Evolutionary conservation across 108 stramenopile species (phyloP).

Genomic region (Phaeodactylum tricornutum): DNA sequence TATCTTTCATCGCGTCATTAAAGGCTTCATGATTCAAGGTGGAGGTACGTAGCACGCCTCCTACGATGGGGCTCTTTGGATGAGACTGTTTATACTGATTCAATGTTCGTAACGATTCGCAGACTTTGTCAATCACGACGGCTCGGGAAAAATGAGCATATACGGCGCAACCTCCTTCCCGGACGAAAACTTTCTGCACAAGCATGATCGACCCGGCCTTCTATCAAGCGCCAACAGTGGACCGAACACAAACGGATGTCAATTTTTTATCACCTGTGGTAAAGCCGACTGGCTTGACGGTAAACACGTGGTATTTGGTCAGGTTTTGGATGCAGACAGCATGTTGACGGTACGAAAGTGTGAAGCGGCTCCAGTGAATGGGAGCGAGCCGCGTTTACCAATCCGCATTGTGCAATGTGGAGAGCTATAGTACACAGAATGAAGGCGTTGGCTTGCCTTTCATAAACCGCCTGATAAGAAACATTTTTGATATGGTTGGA

Average conservation of each 20-base stretch:
- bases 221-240: constrained; percentile 19
- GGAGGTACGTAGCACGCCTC: not conserved
- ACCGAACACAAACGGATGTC: constrained; percentile 64
- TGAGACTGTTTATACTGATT: constrained; percentile 11
- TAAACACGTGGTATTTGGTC: constrained; percentile 92
- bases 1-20: constrained; percentile 93
- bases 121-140: constrained; percentile 90
- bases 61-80: not conserved
- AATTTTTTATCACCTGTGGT: constrained; percentile 95
- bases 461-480: no score
- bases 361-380: constrained; percentile 76
- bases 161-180: constrained; percentile 74
- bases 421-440: no score
- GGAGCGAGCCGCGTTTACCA: constrained; percentile 60
- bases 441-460: no score
- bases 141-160: constrained; percentile 45
- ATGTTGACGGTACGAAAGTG: constrained; percentile 85
- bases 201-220: constrained; percentile 84
- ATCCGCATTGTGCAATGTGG: constrained; percentile 70
- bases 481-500: no score
- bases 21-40: constrained; percentile 21
- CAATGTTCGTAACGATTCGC: no score
- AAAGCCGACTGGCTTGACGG: constrained; percentile 90
- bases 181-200: constrained; percentile 91
- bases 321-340: constrained; percentile 85